Conservation (phyloP, 2,329 filamentous ascomycete genomes). For the Xylariaceae sp. region DNA sequence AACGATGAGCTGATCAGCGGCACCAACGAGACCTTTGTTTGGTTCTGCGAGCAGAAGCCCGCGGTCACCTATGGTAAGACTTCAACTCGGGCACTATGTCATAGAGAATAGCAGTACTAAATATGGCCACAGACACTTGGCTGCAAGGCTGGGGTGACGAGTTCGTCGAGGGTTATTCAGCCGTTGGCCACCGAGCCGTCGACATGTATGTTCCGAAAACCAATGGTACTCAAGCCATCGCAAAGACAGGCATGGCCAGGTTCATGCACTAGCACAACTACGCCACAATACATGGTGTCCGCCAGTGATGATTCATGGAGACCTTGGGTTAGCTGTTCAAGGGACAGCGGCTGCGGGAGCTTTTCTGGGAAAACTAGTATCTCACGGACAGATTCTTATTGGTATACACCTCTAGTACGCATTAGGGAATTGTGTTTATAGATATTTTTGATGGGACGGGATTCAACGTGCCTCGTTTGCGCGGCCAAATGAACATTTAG, state of each 20-base stretch:
- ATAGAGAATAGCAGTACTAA: slow-evolving; percentile 1
- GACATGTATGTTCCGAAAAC: neutral
- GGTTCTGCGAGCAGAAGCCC: slow-evolving; percentile 11
- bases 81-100: slow-evolving; percentile 5
- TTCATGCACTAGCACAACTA: neutral
- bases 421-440: too few relatives aligned
- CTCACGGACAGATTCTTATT: too few relatives aligned
- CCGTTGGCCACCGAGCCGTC: neutral
- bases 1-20: slow-evolving; percentile 12
- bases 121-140: neutral
- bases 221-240: too few relatives aligned
- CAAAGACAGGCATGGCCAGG: neutral
- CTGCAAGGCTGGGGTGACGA: neutral
- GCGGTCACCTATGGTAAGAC: slow-evolving; percentile 2
- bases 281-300: too few relatives aligned
- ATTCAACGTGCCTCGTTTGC: too few relatives aligned
- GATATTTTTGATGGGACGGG: too few relatives aligned
- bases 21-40: slow-evolving; percentile 15
- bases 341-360: too few relatives aligned
- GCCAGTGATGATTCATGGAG: too few relatives aligned
- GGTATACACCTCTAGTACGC: too few relatives aligned
- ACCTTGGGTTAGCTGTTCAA: too few relatives aligned
- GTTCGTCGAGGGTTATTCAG: neutral
- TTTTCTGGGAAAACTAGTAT: too few relatives aligned
- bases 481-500: too few relatives aligned